Conservation (phyloP, 306 rosid genomes). For the Vachellia collinsii region DNA sequence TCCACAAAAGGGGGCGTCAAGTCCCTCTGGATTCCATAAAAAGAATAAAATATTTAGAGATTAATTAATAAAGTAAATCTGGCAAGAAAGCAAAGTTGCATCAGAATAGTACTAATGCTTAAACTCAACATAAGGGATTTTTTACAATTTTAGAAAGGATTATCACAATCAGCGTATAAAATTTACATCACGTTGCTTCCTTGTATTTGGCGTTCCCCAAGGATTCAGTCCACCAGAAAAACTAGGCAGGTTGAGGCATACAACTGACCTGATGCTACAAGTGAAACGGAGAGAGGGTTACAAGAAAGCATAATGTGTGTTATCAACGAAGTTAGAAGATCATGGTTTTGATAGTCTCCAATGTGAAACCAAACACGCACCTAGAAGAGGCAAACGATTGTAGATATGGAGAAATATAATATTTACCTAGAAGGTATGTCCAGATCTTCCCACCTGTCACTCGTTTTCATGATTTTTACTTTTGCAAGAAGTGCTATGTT, state of each 20-base stretch:
- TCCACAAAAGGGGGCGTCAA: slow-evolving; percentile 89
- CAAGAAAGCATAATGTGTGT: slow-evolving; percentile 27
- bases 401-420: slow-evolving; percentile 3
- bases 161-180: slow-evolving; percentile 18
- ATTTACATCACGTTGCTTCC: slow-evolving; percentile 55
- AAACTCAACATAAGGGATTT: neutral
- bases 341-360: neutral
- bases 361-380: neutral
- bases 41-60: slow-evolving; percentile 30
- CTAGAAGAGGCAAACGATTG: slow-evolving; percentile 4
- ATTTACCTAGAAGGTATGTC: slow-evolving; percentile 70
- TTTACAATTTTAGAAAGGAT: neutral
- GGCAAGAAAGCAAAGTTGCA: neutral
- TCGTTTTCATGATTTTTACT: slow-evolving; percentile 67
- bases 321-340: slow-evolving; percentile 11
- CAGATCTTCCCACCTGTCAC: slow-evolving; percentile 72
- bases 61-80: neutral
- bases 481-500: slow-evolving; percentile 82
- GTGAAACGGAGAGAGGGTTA: slow-evolving; percentile 31
- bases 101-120: neutral
- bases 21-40: slow-evolving; percentile 55
- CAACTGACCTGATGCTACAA: slow-evolving; percentile 85
- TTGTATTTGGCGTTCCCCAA: slow-evolving; percentile 82
- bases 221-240: slow-evolving; percentile 98
- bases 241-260: slow-evolving; percentile 96